Base-by-base conservation (phyloP, 2,329 filamentous ascomycete genomes). In the Penicillium frequentans region DNA sequence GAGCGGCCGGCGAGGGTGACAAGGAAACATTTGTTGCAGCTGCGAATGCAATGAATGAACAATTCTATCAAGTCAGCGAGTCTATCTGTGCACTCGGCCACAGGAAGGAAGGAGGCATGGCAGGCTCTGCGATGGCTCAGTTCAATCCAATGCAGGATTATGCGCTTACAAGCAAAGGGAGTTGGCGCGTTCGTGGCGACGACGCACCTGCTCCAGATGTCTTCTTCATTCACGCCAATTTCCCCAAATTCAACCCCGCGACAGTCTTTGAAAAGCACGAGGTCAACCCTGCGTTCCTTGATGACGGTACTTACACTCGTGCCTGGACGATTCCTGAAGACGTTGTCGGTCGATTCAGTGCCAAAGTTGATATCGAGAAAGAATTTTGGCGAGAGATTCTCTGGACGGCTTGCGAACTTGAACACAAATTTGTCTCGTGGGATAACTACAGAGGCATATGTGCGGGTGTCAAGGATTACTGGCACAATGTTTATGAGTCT, bases 1-100 rank as follows among this genome's bases (percentile, higher is more conserved):
- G 65, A 7, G 79, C 74, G 3, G 70, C 76, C 0, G 78, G 80
- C 8, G 73, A 82, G 66, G 81, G 81, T 5, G 81, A 81, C 64
- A 82, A 82, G 61, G 80, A 82, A 56, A 81, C 79, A 0, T 82
- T 82, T 61, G 57, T 79, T 21, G 70, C 76, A 5, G 79, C 79
- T 1, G 78, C 80, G 5, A 65, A 71, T 0, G 77, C 70, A 8
- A 62, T 77, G 5, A 62, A 68, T 7, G 67, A 74, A 11, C 62
- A 73, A 2, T 81, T 76, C 57, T 77, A 81, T 56, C 70, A 76
- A 42, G 79, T 82, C 43, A 74, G 70, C 53, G 69, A 75, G 53
- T 64, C 64, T 0, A 71, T 76, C 10, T 65, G 65, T n/a, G 69
- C 73, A 0, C 65, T 75, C 3, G 72, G 72, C 29, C 69, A 74